A percentile compares a stretch with the other conserved stretches of the same genome.
Conservation (phyloP, 1,139 yeast genomes). For the Eremothecium coryli region DNA sequence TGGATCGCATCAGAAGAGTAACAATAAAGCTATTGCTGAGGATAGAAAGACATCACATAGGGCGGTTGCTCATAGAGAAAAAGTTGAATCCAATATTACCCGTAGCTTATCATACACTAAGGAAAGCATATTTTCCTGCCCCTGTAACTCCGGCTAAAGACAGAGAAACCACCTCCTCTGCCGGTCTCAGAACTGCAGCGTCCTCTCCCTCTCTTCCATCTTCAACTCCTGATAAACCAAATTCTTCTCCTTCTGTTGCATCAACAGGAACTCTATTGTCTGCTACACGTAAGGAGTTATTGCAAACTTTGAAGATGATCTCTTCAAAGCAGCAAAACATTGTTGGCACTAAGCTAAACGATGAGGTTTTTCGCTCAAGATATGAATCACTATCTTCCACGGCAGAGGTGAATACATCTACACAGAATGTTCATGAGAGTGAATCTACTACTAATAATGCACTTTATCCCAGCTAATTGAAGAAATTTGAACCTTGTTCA, state of each 20-base stretch:
- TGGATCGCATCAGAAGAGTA: constrained; percentile 11
- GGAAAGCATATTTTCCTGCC: constrained; percentile 6
- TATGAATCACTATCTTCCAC: background rate
- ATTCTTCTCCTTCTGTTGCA: background rate
- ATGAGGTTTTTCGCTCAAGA: background rate
- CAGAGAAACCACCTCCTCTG: background rate
- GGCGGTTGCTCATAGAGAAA: constrained; percentile 11
- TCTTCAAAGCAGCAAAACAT: constrained; percentile 9
- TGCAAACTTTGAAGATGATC: constrained; percentile 12
- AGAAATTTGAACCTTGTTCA: too few species aligned
- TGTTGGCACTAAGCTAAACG: too few species aligned
- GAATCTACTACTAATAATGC: too few species aligned
- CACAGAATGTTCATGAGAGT: too few species aligned
- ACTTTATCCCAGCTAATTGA: too few species aligned
- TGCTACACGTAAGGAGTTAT: constrained; percentile 10
- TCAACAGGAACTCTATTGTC: background rate
- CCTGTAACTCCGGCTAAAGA: background rate
- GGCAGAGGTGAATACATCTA: too few species aligned
- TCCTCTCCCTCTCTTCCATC: background rate
- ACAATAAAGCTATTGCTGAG: constrained; percentile 12
- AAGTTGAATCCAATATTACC: constrained; percentile 10
- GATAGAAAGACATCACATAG: constrained; percentile 18
- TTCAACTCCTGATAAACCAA: background rate
- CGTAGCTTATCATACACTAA: constrained; percentile 7
- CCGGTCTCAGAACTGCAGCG: background rate